A percentile compares a stretch with the other conserved stretches of the same genome.
These are phyloP conservation scores for Cairneyella variabilis DNA, from an alignment of 495 filamentous ascomycete species.

Conservation along the genomic window DNA sequence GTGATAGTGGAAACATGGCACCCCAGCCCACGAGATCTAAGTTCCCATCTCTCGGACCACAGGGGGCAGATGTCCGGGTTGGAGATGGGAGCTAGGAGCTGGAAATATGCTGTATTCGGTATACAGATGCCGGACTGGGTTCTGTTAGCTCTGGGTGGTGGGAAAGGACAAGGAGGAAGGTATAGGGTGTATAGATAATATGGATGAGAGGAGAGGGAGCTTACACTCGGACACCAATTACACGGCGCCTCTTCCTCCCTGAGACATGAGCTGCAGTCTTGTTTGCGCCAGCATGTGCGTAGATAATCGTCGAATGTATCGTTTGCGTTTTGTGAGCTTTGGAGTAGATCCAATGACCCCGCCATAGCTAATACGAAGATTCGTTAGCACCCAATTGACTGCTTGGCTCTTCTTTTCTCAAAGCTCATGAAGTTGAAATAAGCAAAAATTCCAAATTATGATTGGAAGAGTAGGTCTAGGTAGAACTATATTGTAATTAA, in stretches of 20 bases:
- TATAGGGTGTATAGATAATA: neutral
- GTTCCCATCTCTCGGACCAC: slow-evolving; percentile 46
- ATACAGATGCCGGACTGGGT: slow-evolving; percentile 44
- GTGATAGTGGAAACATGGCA: slow-evolving; percentile 51
- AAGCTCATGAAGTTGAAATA: no score
- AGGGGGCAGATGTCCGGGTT: slow-evolving; percentile 44
- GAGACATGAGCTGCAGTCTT: slow-evolving; percentile 40
- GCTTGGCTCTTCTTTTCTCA: no score
- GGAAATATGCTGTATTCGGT: slow-evolving; percentile 36
- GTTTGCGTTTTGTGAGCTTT: no score
- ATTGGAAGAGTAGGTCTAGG: no score
- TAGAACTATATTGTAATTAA: no score
- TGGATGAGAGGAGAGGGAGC: slow-evolving; percentile 5
- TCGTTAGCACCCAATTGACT: no score
- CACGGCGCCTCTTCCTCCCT: slow-evolving; percentile 28
- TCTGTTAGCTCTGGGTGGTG: neutral
- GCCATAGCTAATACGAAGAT: no score
- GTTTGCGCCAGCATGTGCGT: slow-evolving; percentile 29
- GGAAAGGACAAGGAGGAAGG: neutral
- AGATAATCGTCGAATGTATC: slow-evolving; percentile 31
- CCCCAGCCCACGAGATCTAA: slow-evolving; percentile 42
- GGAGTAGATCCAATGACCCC: no score
- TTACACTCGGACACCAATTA: slow-evolving; percentile 50
- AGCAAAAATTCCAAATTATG: no score
- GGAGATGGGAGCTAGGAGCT: slow-evolving; percentile 41